Evolutionary conservation across 2,329 filamentous ascomycete genomes (phyloP), one percentile per base, ranked within the genome.

Genomic region (Epicoccum nigrum): DNA sequence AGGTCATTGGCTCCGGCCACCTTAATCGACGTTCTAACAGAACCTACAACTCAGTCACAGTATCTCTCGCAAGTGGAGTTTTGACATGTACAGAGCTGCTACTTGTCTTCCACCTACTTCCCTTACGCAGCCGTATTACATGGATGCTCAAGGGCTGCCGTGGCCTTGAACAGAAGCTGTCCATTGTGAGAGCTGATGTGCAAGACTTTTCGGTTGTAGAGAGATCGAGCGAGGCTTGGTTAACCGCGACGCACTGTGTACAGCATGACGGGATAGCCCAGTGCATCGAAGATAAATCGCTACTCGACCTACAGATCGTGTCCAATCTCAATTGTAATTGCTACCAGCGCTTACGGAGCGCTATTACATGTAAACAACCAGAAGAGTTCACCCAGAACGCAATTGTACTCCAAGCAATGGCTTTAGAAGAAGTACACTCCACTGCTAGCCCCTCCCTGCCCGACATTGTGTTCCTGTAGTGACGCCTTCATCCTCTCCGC

Each of bases 121-220:
- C n/a, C 1, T 45, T n/a, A 4, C 13, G 28, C 13, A 30, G 13
- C 31, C 31, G 39, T 20, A 27, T 15, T 25, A 25, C 4, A 3
- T 25, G 16, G 15, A 23, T 27, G 15, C n/a, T 4, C 11, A 4
- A 13, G 40, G 35, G 30, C 37, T 41, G 32, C 47, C 47, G 30
- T 19, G 23, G 48, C 35, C 48, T 51, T 51, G 48, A 51, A 51
- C 41, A 35, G 42, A 45, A 19, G 48, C 37, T 37, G 28, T 51
- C 19, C 48, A 51, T 25, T 35, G 48, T 11, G 48, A 45, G 48
- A 16, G 41, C 48, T 37, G 48, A 45, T 34, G 48, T 51, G 48
- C 48, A 51, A 51, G 48, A 40, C 47, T 44, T 20, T 40, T 13
- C n/a, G 30, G 37, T 13, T 7, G 15, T 19, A 6, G 6, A 34